A percentile compares a stretch with the other conserved stretches of the same genome.
These are phyloP conservation scores for Rhodotorula sp. DNA, from an alignment of 1,284 basidiomycete genomes.

Conservation along the genomic window DNA sequence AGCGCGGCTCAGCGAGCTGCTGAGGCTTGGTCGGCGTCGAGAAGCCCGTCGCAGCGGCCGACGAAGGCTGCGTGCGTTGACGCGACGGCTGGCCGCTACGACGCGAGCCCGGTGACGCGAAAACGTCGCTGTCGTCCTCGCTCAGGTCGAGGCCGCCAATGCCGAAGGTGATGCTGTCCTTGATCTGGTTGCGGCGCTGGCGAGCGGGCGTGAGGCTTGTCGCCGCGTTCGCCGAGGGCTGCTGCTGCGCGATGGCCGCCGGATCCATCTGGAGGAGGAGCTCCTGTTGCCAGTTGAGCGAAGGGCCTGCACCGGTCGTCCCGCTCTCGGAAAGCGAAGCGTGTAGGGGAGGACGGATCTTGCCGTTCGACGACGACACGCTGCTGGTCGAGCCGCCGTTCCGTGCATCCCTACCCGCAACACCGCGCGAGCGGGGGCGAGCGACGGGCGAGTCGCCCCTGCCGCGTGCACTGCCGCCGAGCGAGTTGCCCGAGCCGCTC, in stretches of 20 bases:
- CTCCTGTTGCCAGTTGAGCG: constrained; percentile 41
- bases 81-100: background rate
- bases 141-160: constrained; percentile 21
- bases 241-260: constrained; percentile 5
- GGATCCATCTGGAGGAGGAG: constrained; percentile 26
- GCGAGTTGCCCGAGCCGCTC: constrained; percentile 1
- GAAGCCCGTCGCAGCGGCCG: background rate
- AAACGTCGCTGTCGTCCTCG: background rate
- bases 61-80: background rate
- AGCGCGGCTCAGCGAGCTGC: constrained; percentile 24
- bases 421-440: constrained; percentile 9
- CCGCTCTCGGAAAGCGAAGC: constrained; percentile 14
- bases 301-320: background rate
- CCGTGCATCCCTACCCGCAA: background rate
- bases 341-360: constrained; percentile 20
- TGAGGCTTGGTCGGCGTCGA: constrained; percentile 20
- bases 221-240: background rate
- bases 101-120: background rate
- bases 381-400: background rate
- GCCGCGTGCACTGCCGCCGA: background rate
- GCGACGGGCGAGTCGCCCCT: constrained; percentile 5
- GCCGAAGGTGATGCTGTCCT: constrained; percentile 37
- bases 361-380: background rate
- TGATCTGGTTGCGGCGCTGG: constrained; percentile 30
- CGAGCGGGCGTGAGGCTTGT: constrained; percentile 14